Evolutionary conservation across 306 rosid species (phyloP).

Genomic region (Trifolium pratense): DNA sequence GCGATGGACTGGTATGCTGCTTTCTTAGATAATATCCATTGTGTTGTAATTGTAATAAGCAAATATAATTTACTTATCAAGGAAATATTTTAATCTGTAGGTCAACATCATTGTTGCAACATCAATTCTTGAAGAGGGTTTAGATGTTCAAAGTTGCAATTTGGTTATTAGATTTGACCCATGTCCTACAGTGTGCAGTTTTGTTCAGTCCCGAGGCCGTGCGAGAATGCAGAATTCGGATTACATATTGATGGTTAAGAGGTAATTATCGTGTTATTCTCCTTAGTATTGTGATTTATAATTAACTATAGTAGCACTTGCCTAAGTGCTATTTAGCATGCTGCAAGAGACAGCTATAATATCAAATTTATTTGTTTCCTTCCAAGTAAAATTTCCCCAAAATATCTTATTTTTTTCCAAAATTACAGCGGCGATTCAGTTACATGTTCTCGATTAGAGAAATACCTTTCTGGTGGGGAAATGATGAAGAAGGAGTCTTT

Average conservation of each 20-base stretch:
- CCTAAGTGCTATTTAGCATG: slow-evolving; percentile 7
- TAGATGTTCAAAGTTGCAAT: slow-evolving; percentile 87
- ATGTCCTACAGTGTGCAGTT: slow-evolving; percentile 77
- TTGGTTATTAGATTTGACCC: slow-evolving; percentile 92
- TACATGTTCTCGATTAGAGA: slow-evolving; percentile 66
- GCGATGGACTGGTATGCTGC: slow-evolving; percentile 67
- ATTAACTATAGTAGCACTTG: not conserved
- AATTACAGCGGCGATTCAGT: slow-evolving; percentile 66
- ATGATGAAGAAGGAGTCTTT: slow-evolving; percentile 74
- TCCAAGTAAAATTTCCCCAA: not conserved
- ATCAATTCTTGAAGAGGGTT: slow-evolving; percentile 91
- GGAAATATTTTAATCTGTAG: slow-evolving; percentile 47
- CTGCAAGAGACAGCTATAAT: not conserved
- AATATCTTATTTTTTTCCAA: slow-evolving; percentile 21
- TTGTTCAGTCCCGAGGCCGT: slow-evolving; percentile 92
- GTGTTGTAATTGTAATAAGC: slow-evolving; percentile 7
- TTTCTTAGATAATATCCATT: slow-evolving; percentile 5
- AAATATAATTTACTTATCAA: slow-evolving; percentile 33
- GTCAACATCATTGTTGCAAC: slow-evolving; percentile 89
- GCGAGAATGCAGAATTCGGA: slow-evolving; percentile 82
- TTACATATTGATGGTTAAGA: slow-evolving; percentile 75
- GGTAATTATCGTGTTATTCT: slow-evolving; percentile 44
- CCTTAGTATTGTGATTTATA: not conserved
- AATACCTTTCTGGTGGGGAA: slow-evolving; percentile 71
- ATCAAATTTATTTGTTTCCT: slow-evolving; percentile 9